Evolutionary conservation across 177 flowering plant species (phyloP).

Genomic region (Telopea speciosissima): DNA sequence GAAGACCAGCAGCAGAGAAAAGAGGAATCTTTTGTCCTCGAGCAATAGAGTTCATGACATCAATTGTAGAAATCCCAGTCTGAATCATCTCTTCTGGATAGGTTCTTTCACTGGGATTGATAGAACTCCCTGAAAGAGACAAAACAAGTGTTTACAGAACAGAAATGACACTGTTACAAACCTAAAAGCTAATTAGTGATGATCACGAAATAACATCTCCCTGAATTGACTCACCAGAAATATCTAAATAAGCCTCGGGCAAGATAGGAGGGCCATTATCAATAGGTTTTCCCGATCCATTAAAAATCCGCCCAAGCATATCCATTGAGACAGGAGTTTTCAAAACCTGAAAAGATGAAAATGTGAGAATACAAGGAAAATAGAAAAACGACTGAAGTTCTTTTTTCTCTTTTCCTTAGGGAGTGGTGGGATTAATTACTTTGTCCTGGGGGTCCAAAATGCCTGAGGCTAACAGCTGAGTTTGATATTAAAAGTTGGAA

Average conservation of each 20-base stretch:
- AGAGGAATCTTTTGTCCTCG: conserved; percentile 81
- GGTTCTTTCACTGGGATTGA: conserved; percentile 79
- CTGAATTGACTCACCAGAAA: conserved; percentile 48
- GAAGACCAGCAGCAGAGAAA: conserved; percentile 84
- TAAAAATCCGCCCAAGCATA: conserved; percentile 84
- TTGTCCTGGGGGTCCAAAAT: not conserved
- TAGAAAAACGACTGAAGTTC: not conserved
- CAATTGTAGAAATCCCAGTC: conserved; percentile 76
- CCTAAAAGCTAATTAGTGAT: not conserved
- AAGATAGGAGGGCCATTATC: conserved; percentile 80
- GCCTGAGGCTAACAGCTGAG: not conserved
- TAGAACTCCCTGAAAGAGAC: conserved; percentile 52
- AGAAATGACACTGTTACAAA: not conserved
- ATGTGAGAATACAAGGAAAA: no score
- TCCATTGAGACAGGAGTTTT: conserved; percentile 27
- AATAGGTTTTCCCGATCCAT: conserved; percentile 85
- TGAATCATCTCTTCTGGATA: conserved; percentile 81
- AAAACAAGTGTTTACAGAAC: not conserved
- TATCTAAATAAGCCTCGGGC: conserved; percentile 79
- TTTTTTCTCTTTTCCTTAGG: no score
- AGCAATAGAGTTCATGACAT: conserved; percentile 84
- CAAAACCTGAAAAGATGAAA: not conserved
- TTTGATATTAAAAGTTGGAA: not conserved
- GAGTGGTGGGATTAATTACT: not conserved
- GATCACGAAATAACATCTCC: not conserved